phyloP scores from a whole-genome alignment of 2,329 filamentous ascomycete genomes.

The Ophiostoma novo-ulmi region DNA sequence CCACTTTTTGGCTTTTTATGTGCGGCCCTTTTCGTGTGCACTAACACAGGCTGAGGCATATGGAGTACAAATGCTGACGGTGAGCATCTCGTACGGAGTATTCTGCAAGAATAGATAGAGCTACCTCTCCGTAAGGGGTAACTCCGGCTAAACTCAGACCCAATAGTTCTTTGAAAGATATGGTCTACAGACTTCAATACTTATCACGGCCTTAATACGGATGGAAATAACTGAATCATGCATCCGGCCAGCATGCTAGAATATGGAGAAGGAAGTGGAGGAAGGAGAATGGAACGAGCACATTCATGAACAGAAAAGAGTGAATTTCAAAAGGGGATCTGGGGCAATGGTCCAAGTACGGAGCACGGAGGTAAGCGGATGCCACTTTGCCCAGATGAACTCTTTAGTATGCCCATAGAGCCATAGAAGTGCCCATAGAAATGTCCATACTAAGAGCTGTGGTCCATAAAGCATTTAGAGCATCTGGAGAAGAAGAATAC shows the following conservation, averaged over 20 bases:
- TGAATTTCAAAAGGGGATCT: background rate
- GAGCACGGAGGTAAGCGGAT: background rate
- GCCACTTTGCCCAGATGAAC: background rate
- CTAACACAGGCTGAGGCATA: background rate
- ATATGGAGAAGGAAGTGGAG: background rate
- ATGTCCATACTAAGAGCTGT: background rate
- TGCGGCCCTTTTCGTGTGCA: background rate
- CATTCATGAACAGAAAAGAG: background rate
- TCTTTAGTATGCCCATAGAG: background rate
- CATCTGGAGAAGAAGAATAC: background rate
- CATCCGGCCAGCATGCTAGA: background rate
- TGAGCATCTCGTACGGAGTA: background rate
- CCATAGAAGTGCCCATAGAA: background rate
- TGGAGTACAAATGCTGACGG: background rate
- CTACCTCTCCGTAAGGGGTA: background rate
- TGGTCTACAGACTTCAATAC: background rate
- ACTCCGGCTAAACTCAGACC: conserved; percentile 3
- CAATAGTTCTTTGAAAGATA: background rate
- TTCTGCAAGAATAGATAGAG: background rate
- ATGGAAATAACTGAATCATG: conserved; percentile 7
- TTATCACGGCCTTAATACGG: background rate
- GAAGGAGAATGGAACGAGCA: background rate
- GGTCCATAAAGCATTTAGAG: background rate
- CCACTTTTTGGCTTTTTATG: background rate
- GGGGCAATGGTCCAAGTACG: background rate